phyloP scores from a whole-genome alignment of 2,329 filamentous ascomycete genomes.

The Colletotrichum karsti region DNA sequence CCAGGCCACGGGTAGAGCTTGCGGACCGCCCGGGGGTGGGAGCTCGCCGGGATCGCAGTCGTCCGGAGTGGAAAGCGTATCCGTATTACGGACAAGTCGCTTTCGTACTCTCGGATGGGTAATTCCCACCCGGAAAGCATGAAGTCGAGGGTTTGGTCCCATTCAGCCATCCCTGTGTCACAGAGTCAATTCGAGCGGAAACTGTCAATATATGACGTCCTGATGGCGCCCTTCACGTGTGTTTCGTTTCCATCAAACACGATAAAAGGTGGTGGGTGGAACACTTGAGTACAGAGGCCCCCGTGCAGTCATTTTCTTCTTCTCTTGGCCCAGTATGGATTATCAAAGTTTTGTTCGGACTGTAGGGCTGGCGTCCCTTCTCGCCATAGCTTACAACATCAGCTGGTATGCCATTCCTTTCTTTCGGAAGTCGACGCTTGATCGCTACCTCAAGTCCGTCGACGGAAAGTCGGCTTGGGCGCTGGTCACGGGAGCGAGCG shows the following conservation, averaged over 20 bases:
- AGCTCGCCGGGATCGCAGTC: not conserved
- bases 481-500: conserved; percentile 61
- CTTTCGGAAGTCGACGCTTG: conserved; percentile 19
- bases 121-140: not conserved
- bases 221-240: not conserved
- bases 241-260: not conserved
- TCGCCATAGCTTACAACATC: conserved; percentile 2
- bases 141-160: conserved; percentile 4
- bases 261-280: not conserved
- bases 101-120: not conserved
- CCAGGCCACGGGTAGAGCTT: not conserved
- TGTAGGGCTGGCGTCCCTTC: conserved; percentile 1
- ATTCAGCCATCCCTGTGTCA: conserved; percentile 15
- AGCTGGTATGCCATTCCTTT: conserved; percentile 16
- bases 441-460: conserved; percentile 33
- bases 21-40: not conserved
- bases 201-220: conserved; percentile 10
- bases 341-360: not conserved
- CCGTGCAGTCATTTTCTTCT: no score
- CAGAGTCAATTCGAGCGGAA: not conserved
- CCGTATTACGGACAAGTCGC: conserved; percentile 3
- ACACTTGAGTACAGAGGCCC: not conserved
- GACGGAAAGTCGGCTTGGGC: conserved; percentile 46
- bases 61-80: conserved; percentile 9
- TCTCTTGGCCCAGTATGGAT: not conserved